phyloP scores from a whole-genome alignment of 2,329 filamentous ascomycete genomes.

The Scleromitrula shiraiana region DNA sequence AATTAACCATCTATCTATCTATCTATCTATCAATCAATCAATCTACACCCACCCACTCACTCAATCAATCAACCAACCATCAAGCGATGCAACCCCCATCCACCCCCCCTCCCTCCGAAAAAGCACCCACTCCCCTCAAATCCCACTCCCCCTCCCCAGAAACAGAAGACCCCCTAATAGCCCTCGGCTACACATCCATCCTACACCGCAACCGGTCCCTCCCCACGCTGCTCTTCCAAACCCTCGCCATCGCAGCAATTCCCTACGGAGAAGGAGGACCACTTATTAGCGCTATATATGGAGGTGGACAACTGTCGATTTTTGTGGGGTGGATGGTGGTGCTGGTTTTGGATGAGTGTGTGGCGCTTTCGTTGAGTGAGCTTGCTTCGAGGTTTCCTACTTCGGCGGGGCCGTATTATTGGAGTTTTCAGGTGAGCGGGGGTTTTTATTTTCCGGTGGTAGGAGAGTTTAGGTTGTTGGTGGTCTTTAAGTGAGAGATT shows the following conservation, averaged over 20 bases:
- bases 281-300: slow-evolving; percentile 27
- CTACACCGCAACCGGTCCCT: slow-evolving; percentile 51
- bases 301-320: slow-evolving; percentile 43
- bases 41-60: too few relatives aligned
- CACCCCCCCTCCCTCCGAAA: too few relatives aligned
- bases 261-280: slow-evolving; percentile 40
- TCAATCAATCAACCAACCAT: too few relatives aligned
- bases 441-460: neutral
- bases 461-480: neutral
- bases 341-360: slow-evolving; percentile 50
- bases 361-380: slow-evolving; percentile 63
- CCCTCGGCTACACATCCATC: slow-evolving; percentile 50
- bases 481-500: too few relatives aligned
- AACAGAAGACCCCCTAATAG: slow-evolving; percentile 18
- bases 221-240: slow-evolving; percentile 52
- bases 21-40: too few relatives aligned
- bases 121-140: too few relatives aligned
- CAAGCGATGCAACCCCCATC: too few relatives aligned
- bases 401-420: slow-evolving; percentile 72
- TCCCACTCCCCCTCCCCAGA: too few relatives aligned
- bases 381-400: slow-evolving; percentile 71
- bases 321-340: slow-evolving; percentile 50
- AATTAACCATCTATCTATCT: too few relatives aligned
- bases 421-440: slow-evolving; percentile 55
- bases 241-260: slow-evolving; percentile 52